Evolutionary conservation across 768 basidiomycete genomes (phyloP).

Genomic region (Cytidiella melzeri): DNA sequence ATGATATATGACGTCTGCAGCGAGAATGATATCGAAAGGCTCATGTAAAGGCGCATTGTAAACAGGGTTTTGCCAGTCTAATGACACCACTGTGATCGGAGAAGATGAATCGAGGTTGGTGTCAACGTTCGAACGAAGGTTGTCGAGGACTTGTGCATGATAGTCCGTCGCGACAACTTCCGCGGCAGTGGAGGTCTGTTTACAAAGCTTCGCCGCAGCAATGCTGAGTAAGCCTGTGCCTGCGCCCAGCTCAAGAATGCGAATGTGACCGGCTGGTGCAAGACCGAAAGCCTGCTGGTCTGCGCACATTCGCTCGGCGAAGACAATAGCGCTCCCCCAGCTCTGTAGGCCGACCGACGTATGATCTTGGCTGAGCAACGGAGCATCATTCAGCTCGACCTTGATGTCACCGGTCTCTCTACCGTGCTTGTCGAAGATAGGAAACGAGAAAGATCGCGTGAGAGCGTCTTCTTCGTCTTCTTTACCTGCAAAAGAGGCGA

Average conservation of each 20-base stretch:
- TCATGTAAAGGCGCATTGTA: slow-evolving; percentile 27
- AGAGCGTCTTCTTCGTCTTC: slow-evolving; percentile 41
- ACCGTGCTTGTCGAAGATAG: neutral
- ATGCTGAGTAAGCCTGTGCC: slow-evolving; percentile 84
- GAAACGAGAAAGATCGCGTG: slow-evolving; percentile 50
- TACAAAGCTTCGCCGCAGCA: slow-evolving; percentile 45
- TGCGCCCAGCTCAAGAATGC: slow-evolving; percentile 74
- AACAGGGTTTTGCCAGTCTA: slow-evolving; percentile 62
- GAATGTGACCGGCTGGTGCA: neutral
- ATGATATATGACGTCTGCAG: slow-evolving; percentile 77
- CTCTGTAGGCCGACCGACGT: slow-evolving; percentile 80
- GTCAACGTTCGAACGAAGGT: slow-evolving; percentile 54
- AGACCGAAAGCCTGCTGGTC: slow-evolving; percentile 36
- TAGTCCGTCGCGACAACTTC: slow-evolving; percentile 69
- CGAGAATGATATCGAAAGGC: slow-evolving; percentile 66
- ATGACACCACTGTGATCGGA: slow-evolving; percentile 37
- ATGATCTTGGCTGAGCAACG: slow-evolving; percentile 58
- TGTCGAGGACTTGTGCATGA: slow-evolving; percentile 67
- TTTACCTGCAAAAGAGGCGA: slow-evolving; percentile 43
- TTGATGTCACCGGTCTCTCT: slow-evolving; percentile 22
- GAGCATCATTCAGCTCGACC: slow-evolving; percentile 66
- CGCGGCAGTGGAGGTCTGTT: slow-evolving; percentile 13
- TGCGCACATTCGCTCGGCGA: slow-evolving; percentile 57
- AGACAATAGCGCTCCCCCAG: slow-evolving; percentile 74
- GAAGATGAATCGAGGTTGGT: slow-evolving; percentile 38